phyloP scores from a whole-genome alignment of 768 basidiomycete genomes.

The Terana coerulea region DNA sequence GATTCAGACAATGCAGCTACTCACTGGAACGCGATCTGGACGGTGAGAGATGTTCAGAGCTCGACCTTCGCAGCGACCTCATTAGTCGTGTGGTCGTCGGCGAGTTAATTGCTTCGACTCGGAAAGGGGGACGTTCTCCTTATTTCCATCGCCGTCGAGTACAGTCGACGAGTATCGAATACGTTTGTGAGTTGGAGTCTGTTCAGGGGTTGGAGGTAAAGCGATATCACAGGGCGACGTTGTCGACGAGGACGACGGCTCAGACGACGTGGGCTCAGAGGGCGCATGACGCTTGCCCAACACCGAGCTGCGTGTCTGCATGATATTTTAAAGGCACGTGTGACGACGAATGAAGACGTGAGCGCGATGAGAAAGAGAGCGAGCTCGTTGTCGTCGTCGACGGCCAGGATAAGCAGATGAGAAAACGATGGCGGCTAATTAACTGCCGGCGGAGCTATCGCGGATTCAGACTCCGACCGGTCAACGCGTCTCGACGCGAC shows the following conservation, averaged over 20 bases:
- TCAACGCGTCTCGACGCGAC: slow-evolving; percentile 25
- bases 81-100: slow-evolving; percentile 24
- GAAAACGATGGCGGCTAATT: slow-evolving; percentile 13
- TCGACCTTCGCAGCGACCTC: slow-evolving; percentile 38
- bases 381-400: slow-evolving; percentile 9
- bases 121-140: slow-evolving; percentile 77
- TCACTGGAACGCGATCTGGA: slow-evolving; percentile 44
- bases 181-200: slow-evolving; percentile 65
- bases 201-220: slow-evolving; percentile 52
- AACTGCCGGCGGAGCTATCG: slow-evolving; percentile 19
- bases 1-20: slow-evolving; percentile 18
- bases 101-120: slow-evolving; percentile 34
- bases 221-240: slow-evolving; percentile 15
- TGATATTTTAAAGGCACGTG: slow-evolving; percentile 12
- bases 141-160: slow-evolving; percentile 60
- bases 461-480: slow-evolving; percentile 24
- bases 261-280: slow-evolving; percentile 30
- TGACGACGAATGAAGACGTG: slow-evolving; percentile 10
- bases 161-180: slow-evolving; percentile 41
- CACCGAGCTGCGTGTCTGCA: slow-evolving; percentile 26
- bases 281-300: slow-evolving; percentile 32
- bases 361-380: slow-evolving; percentile 7
- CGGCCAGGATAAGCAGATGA: slow-evolving; percentile 10
- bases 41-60: slow-evolving; percentile 34
- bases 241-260: slow-evolving; percentile 34